Evolutionary conservation across 2,329 filamentous ascomycete species (phyloP), one percentile per base, ranked within the genome.

Genomic region (Alternaria triticimaculans): DNA sequence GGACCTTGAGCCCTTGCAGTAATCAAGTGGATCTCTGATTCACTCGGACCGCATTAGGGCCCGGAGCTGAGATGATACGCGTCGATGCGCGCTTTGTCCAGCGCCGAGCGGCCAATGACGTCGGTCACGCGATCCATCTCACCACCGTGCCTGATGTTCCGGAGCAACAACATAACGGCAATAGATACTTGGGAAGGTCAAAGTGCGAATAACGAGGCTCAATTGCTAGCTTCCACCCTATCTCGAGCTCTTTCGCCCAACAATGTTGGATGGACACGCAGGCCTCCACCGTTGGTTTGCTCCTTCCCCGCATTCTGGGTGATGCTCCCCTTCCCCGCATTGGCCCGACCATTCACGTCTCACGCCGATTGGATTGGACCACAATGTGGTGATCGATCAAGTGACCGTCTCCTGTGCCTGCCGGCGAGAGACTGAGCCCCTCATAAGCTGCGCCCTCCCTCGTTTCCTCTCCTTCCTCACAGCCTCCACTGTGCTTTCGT

Each of bases 361-460:
- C 68, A 65, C 66, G 56, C 72, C 71, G 72, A 70, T 72, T 71
- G 68, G 70, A 67, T 68, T 64, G 67, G 58, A 65, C 56, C 55
- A 53, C 60, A 65, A 68, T 58, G 62, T 76, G 75, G 73, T 76
- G 74, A 69, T 69, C 68, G 74, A 78, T 77, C 76, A 79, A 75
- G 73, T 79, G 77, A 78, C 73, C 60, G 54, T 60, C 65, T 64
- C 59, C 58, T 63, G 57, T 60, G 61, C 65, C 71, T 76, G 71
- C 70, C 69, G 63, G 51, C 60, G 57, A 61, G 63, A 62, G 64
- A 56, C 46, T 68, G 57, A 65, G 73, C 75, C 77, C 77, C 77
- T 79, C 77, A 73, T 78, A 72, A 76, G 67, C 74, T 69, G 68
- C 68, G 64, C 70, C 70, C 68, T 63, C 62, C 66, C 66, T 70